phyloP scores from a whole-genome alignment of 2,329 filamentous ascomycete species.

The Capronia americana region DNA sequence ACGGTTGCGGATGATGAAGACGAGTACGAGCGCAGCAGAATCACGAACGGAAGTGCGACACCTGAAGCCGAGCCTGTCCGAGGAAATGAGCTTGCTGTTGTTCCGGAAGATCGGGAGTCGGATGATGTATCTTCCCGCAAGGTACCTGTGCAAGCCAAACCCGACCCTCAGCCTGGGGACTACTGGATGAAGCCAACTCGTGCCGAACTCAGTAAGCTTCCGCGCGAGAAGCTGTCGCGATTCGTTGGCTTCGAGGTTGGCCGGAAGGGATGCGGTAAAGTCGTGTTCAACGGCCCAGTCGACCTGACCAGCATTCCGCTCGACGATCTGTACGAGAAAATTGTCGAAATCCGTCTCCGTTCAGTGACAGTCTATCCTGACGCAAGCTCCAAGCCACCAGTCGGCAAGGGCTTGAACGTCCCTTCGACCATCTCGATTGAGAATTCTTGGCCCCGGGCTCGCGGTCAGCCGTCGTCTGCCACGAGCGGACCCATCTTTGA shows the following conservation, averaged over 20 bases:
- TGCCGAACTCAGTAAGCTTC: slow-evolving; percentile 79
- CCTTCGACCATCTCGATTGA: slow-evolving; percentile 86
- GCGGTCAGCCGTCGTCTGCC: slow-evolving; percentile 63
- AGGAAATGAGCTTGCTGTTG: slow-evolving; percentile 77
- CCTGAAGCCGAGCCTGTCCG: slow-evolving; percentile 65
- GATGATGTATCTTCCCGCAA: slow-evolving; percentile 53
- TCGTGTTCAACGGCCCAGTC: slow-evolving; percentile 80
- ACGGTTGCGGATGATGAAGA: slow-evolving; percentile 46
- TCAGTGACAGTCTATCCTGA: slow-evolving; percentile 87
- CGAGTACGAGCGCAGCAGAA: slow-evolving; percentile 60
- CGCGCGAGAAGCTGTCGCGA: slow-evolving; percentile 75
- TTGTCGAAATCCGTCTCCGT: slow-evolving; percentile 78
- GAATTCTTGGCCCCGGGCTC: slow-evolving; percentile 86
- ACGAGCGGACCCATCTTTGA: slow-evolving; percentile 71
- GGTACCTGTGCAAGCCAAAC: slow-evolving; percentile 35
- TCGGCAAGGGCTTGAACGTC: slow-evolving; percentile 89
- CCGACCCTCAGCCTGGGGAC: slow-evolving; percentile 68
- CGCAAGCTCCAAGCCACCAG: slow-evolving; percentile 76
- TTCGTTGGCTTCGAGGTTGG: slow-evolving; percentile 81
- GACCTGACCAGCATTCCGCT: slow-evolving; percentile 81
- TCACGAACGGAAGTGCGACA: slow-evolving; percentile 49
- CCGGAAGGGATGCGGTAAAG: slow-evolving; percentile 77
- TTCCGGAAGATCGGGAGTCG: slow-evolving; percentile 65
- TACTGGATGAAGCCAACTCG: slow-evolving; percentile 87
- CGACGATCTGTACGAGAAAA: slow-evolving; percentile 76